Evolutionary conservation across 2,329 filamentous ascomycete species (phyloP), one percentile per base, ranked within the genome.

Genomic region (Escovopsis weberi): DNA sequence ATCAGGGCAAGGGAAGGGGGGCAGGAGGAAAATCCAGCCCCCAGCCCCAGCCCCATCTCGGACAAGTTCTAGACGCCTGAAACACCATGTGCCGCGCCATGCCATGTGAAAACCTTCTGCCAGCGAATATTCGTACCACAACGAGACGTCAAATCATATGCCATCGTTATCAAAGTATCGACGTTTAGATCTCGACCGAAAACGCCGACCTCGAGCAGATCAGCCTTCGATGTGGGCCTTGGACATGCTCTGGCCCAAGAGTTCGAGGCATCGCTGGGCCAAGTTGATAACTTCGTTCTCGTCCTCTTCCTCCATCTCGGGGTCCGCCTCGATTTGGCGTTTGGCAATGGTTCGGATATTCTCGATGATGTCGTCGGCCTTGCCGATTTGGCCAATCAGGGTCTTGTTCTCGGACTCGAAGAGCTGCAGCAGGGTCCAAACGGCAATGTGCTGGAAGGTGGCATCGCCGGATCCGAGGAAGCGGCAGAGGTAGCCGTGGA

Each of bases 401-500:
- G 78, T 82, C 63, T 84, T 80, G 58, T 98, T 89, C 59, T 94
- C 88, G 0, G 89, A 95, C 63, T 98, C 91, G 40, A 98, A 80
- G 3, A 98, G 74, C 59, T 98, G 91, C 4, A 98, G 74, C 39
- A 98, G 67, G 2, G 91, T 98, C 91, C 91, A 98, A 49, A 96
- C 94, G 40, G 91, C 91, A 57, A 98, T 98, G 59, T 98, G 91
- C 63, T 98, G 91, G 70, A 98, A 98, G 0, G 91, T 98, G 1
- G 91, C 80, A 58, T 98, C 91, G 35, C 88, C 89, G 49, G 87
- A 95, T 37, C 84, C 85, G 15, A 98, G 72, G 70, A 98, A 98
- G 43, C 89, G 80, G 53, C 80, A 84, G 33, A 98, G 73, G 58
- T 98, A 98, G 42, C 91, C 91, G 57, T 95, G 88, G 47, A 98